A percentile compares a stretch with the other conserved stretches of the same genome.
These are phyloP conservation scores for Eudorina sp. DNA, from an alignment of 139 green algal genomes.

Conservation along the genomic window DNA sequence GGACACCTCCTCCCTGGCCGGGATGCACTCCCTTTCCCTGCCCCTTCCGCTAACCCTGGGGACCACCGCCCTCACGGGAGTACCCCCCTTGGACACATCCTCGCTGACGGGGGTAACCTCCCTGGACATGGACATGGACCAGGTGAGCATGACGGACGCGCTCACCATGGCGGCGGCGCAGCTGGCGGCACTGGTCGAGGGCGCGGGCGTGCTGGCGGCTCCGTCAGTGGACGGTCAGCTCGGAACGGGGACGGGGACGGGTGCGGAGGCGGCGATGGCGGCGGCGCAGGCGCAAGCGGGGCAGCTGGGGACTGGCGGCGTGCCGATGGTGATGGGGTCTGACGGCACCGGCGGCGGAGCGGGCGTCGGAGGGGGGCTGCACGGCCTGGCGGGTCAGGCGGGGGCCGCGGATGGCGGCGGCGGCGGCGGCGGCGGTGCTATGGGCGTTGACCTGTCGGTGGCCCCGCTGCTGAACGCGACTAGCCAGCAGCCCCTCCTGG, in stretches of 20 bases:
- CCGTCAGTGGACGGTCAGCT: neutral
- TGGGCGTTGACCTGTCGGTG: neutral
- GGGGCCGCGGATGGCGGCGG: too few species aligned
- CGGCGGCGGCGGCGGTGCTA: neutral
- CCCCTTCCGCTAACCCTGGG: too few species aligned
- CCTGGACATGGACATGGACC: neutral
- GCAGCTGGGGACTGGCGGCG: too few species aligned
- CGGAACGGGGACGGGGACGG: neutral
- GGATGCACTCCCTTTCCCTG: too few species aligned
- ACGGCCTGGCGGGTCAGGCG: too few species aligned
- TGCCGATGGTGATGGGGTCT: neutral
- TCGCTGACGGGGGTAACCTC: neutral
- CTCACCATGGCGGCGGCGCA: constrained; percentile 4
- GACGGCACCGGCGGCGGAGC: neutral
- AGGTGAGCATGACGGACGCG: neutral
- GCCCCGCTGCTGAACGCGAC: neutral
- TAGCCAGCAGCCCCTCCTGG: neutral
- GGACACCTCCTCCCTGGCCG: too few species aligned
- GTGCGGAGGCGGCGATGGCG: neutral
- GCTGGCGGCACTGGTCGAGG: neutral
- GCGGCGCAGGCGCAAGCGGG: neutral
- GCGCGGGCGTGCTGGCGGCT: neutral
- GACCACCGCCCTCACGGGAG: too few species aligned
- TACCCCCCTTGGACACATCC: neutral
- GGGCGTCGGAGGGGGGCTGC: neutral